These are phyloP conservation scores for Falciphora oryzae DNA, from an alignment of 2,329 filamentous ascomycete species.

Conservation along the genomic window DNA sequence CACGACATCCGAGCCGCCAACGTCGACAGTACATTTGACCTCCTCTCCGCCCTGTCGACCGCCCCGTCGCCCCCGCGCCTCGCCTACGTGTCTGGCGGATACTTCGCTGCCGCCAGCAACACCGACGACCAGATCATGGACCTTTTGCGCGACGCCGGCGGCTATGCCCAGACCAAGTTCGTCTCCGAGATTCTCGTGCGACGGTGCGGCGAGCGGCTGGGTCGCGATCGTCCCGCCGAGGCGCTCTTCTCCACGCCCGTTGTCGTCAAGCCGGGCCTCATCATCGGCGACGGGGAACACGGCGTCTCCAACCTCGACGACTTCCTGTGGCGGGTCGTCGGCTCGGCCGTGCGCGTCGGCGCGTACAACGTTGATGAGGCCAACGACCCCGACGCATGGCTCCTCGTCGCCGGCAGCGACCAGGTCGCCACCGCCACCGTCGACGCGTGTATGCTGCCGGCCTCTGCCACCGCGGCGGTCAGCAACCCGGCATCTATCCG, in stretches of 20 bases:
- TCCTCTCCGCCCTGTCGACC: neutral
- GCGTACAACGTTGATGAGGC: neutral
- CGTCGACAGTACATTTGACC: neutral
- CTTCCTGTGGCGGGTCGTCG: slow-evolving; percentile 1
- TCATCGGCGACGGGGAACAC: neutral
- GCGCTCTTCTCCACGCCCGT: neutral
- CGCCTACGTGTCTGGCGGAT: neutral
- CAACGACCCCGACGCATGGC: neutral
- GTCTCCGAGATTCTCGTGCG: slow-evolving; percentile 2
- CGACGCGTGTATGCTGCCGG: neutral
- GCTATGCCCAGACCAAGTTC: slow-evolving; percentile 2
- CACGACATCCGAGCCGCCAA: neutral
- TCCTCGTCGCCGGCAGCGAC: slow-evolving; percentile 3
- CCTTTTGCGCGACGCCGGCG: neutral
- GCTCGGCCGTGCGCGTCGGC: neutral
- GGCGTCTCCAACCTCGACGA: slow-evolving; percentile 4
- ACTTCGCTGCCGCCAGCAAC: neutral
- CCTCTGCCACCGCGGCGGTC: neutral
- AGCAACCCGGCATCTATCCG: neutral
- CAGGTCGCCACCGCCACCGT: neutral
- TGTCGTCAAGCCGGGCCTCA: slow-evolving; percentile 3
- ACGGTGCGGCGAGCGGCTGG: neutral
- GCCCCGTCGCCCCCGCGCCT: neutral
- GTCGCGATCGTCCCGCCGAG: neutral
- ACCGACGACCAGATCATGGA: neutral